These are phyloP conservation scores for Furcasterigmium furcatum DNA, from an alignment of 2,329 filamentous ascomycete species.

Conservation along the genomic window DNA sequence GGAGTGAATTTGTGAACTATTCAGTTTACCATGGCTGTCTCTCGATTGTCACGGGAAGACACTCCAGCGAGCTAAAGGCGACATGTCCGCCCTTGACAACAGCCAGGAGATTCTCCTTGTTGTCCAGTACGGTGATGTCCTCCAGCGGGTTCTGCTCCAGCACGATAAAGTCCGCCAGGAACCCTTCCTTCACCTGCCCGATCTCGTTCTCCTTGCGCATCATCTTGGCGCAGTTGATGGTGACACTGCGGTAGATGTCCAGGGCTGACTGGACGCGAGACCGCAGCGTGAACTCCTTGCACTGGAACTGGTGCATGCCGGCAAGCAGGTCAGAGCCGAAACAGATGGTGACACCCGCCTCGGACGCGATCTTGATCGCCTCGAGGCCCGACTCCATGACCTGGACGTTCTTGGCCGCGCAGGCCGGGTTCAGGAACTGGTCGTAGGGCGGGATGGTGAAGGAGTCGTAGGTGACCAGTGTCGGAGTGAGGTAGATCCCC, in stretches of 20 bases:
- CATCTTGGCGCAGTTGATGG: conserved; percentile 47
- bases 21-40: no score
- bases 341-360: conserved; percentile 52
- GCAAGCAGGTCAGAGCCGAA: conserved; percentile 42
- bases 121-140: conserved; percentile 48
- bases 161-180: conserved; percentile 50
- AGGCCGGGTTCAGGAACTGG: conserved; percentile 38
- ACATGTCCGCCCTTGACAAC: conserved; percentile 58
- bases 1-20: no score
- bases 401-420: conserved; percentile 45
- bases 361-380: conserved; percentile 42
- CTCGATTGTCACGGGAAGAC: no score
- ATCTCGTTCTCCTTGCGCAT: conserved; percentile 40
- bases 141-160: conserved; percentile 50
- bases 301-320: conserved; percentile 24
- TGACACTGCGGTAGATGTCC: conserved; percentile 22
- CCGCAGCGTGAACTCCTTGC: conserved; percentile 26
- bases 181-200: conserved; percentile 47
- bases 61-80: no score
- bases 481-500: conserved; percentile 49
- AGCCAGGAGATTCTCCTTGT: conserved; percentile 42
- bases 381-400: conserved; percentile 43
- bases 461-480: conserved; percentile 47
- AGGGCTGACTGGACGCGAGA: conserved; percentile 17
- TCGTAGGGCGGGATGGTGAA: conserved; percentile 41